Evolutionary conservation across 1,284 basidiomycete genomes (phyloP).

Genomic region (Cutaneotrichosporon mucoides): DNA sequence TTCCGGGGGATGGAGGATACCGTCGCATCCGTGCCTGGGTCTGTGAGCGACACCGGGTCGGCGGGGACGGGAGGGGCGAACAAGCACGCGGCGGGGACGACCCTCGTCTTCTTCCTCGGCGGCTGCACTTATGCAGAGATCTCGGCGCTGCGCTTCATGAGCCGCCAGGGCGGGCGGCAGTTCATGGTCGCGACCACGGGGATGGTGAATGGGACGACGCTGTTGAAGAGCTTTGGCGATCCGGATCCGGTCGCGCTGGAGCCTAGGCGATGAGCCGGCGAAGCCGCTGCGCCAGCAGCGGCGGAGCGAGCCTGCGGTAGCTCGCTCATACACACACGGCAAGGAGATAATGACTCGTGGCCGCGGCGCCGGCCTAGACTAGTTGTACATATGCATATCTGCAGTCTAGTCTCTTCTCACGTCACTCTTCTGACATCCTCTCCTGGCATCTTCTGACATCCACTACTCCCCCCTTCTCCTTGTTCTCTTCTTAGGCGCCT

Average conservation of each 20-base stretch:
- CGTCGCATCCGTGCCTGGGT: constrained; percentile 72
- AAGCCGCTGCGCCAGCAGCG: too few relatives aligned
- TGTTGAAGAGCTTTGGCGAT: constrained; percentile 23
- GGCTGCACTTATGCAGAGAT: constrained; percentile 98
- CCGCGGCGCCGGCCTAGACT: too few relatives aligned
- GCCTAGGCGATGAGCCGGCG: not conserved
- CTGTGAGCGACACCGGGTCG: constrained; percentile 63
- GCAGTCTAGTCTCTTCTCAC: too few relatives aligned
- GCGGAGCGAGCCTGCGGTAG: too few relatives aligned
- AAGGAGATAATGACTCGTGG: too few relatives aligned
- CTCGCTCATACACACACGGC: too few relatives aligned
- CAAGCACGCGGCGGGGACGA: constrained; percentile 55
- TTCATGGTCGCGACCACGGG: constrained; percentile 86
- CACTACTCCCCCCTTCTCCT: too few relatives aligned
- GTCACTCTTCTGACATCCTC: too few relatives aligned
- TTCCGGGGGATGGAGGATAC: constrained; percentile 98
- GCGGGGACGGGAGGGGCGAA: too few relatives aligned
- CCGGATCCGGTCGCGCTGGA: constrained; percentile 12
- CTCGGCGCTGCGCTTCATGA: constrained; percentile 86
- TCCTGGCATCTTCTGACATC: too few relatives aligned
- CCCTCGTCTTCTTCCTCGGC: constrained; percentile 95
- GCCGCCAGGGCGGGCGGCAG: constrained; percentile 69
- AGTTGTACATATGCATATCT: too few relatives aligned
- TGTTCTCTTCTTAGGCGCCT: too few relatives aligned
- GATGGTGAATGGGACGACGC: constrained; percentile 65